These are phyloP conservation scores for Alternaria novae-zelandiae DNA, from an alignment of 2,329 filamentous ascomycete genomes.

Conservation along the genomic window DNA sequence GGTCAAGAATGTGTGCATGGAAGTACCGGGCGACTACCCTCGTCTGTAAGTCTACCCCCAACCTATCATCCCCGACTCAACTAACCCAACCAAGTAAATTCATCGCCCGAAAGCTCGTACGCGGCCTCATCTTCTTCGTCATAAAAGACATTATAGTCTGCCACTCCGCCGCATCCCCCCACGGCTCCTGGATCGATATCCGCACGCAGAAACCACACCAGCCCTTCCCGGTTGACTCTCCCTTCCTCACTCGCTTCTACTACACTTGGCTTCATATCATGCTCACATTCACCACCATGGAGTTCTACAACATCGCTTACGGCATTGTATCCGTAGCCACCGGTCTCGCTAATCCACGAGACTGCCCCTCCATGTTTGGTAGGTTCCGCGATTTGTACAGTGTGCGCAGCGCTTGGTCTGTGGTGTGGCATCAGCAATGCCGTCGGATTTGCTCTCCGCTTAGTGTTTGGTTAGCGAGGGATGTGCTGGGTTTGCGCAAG, in stretches of 20 bases:
- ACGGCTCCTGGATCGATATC: constrained; percentile 30
- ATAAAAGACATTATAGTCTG: constrained; percentile 17
- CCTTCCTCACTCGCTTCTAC: constrained; percentile 20
- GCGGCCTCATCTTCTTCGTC: constrained; percentile 19
- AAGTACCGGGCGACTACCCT: constrained; percentile 25
- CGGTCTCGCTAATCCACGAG: constrained; percentile 25
- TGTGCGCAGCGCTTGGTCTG: constrained; percentile 32
- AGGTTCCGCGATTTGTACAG: constrained; percentile 22
- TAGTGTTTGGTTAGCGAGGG: constrained; percentile 22
- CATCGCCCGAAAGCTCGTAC: constrained; percentile 23
- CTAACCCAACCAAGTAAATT: constrained; percentile 21
- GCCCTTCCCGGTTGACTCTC: background rate
- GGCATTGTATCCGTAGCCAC: constrained; percentile 23
- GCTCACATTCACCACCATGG: constrained; percentile 24
- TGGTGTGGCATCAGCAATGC: constrained; percentile 36
- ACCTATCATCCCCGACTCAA: too few relatives aligned
- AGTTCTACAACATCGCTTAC: constrained; percentile 16
- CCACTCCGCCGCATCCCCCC: constrained; percentile 26
- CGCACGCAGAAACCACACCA: constrained; percentile 9
- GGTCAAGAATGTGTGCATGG: constrained; percentile 33
- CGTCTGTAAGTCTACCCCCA: constrained; percentile 21
- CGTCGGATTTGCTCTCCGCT: constrained; percentile 27
- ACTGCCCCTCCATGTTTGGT: constrained; percentile 36
- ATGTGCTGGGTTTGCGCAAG: constrained; percentile 27
- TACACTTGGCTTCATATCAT: constrained; percentile 29